A percentile compares a stretch with the other conserved stretches of the same genome.
phyloP scores from a whole-genome alignment of 1,284 basidiomycete genomes.

The Schizophyllum amplum region DNA sequence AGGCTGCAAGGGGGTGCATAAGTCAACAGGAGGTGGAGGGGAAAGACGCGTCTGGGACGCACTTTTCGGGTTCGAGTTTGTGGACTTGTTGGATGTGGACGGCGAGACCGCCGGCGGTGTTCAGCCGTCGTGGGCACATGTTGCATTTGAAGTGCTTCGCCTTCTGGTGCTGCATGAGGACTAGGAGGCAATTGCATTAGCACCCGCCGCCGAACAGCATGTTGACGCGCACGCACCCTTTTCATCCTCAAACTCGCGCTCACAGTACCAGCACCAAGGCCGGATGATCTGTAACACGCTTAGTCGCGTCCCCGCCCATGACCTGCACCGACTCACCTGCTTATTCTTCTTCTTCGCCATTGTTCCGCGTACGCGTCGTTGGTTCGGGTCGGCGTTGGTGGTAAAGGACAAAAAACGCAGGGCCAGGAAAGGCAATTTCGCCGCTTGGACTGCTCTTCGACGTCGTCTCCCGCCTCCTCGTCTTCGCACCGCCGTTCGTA shows the following conservation, averaged over 20 bases:
- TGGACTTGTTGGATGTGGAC: constrained; percentile 99
- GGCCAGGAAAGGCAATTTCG: neutral
- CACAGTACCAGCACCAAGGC: constrained; percentile 99
- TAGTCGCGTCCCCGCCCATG: neutral
- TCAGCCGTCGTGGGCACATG: constrained; percentile 90
- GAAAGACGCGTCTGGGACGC: constrained; percentile 21
- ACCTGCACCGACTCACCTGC: constrained; percentile 36
- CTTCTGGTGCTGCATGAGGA: constrained; percentile 98
- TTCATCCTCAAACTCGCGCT: constrained; percentile 97
- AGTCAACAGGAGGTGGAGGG: constrained; percentile 8
- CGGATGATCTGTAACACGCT: constrained; percentile 57
- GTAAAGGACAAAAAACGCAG: neutral
- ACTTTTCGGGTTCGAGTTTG: constrained; percentile 96
- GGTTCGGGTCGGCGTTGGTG: too few species aligned
- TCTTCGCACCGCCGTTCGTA: too few species aligned
- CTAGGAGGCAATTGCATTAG: constrained; percentile 32
- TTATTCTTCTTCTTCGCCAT: constrained; percentile 83
- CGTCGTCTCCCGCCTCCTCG: too few species aligned
- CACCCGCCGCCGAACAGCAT: neutral
- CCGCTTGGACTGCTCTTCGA: too few species aligned
- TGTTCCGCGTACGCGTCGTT: constrained; percentile 1
- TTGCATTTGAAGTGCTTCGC: constrained; percentile 99
- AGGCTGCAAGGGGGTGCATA: constrained; percentile 31
- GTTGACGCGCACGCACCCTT: constrained; percentile 63
- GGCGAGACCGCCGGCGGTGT: constrained; percentile 96